These are phyloP conservation scores for Pistacia atlantica DNA, from an alignment of 345 rosid genomes.

Conservation along the genomic window DNA sequence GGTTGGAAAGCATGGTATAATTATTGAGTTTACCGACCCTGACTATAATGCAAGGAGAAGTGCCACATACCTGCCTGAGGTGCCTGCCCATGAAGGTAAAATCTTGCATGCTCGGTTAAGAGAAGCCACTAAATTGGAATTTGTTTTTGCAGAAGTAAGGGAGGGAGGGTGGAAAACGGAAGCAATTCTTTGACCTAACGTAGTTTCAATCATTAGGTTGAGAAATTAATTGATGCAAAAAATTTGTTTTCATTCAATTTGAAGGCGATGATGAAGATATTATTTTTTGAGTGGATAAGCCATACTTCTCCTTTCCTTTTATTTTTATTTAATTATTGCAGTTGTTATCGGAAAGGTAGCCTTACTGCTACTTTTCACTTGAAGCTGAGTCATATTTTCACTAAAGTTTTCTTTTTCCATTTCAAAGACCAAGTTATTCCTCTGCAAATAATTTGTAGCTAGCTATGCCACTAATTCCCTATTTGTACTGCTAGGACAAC, in stretches of 20 bases:
- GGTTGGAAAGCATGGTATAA: slow-evolving; percentile 94
- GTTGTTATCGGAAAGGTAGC: neutral
- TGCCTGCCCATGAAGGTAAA: slow-evolving; percentile 95
- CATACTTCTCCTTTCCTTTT: neutral
- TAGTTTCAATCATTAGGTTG: neutral
- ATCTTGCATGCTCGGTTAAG: slow-evolving; percentile 3
- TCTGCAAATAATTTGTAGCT: neutral
- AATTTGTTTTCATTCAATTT: neutral
- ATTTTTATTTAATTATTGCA: neutral
- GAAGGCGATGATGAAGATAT: neutral
- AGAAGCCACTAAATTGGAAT: neutral
- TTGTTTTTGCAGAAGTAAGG: neutral
- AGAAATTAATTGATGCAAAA: neutral
- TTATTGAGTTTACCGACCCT: slow-evolving; percentile 88
- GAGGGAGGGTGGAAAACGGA: neutral
- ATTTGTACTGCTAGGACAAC: neutral
- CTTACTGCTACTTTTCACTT: neutral
- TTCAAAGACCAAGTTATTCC: neutral
- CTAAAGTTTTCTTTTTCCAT: neutral
- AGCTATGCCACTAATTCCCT: neutral
- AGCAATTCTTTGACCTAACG: neutral
- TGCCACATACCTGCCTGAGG: slow-evolving; percentile 97
- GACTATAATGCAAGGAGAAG: slow-evolving; percentile 63
- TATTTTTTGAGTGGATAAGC: neutral
- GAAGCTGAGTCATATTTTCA: neutral